phyloP scores from a whole-genome alignment of 2,329 filamentous ascomycete species.

The Pseudopyrenochaeta lycopersici region DNA sequence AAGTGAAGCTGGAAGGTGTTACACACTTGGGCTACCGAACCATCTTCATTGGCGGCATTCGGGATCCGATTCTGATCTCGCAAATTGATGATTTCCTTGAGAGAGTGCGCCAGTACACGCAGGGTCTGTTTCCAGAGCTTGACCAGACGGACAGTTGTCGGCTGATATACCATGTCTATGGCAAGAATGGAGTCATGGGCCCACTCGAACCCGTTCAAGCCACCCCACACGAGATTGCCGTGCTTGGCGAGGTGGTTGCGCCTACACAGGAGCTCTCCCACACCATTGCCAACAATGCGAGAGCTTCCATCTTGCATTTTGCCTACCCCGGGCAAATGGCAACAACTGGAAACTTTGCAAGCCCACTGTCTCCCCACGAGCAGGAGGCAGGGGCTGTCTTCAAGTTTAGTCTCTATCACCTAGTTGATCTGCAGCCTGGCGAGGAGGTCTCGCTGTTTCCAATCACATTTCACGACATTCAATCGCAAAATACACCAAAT shows the following conservation, averaged over 20 bases:
- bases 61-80: constrained; percentile 49
- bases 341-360: constrained; percentile 62
- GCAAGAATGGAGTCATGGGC: no score
- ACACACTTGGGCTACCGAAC: constrained; percentile 54
- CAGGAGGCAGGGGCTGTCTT: constrained; percentile 51
- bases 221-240: constrained; percentile 60
- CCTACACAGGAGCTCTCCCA: constrained; percentile 57
- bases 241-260: constrained; percentile 60
- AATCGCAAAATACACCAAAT: constrained; percentile 11
- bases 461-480: no score
- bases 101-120: no score
- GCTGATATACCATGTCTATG: no score
- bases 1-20: constrained; percentile 61
- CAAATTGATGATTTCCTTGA: constrained; percentile 22
- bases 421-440: constrained; percentile 53
- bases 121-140: no score
- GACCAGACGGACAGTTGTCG: no score
- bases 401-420: constrained; percentile 53
- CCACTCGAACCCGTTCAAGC: no score
- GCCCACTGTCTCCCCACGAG: constrained; percentile 52
- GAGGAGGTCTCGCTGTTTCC: constrained; percentile 19
- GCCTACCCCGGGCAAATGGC: constrained; percentile 62
- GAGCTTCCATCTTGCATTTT: constrained; percentile 53
- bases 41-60: constrained; percentile 58
- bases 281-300: constrained; percentile 53